A percentile compares a stretch with the other conserved stretches of the same genome.
Conservation (phyloP, 306 rosid species). For the Trichosanthes cucumerina region DNA sequence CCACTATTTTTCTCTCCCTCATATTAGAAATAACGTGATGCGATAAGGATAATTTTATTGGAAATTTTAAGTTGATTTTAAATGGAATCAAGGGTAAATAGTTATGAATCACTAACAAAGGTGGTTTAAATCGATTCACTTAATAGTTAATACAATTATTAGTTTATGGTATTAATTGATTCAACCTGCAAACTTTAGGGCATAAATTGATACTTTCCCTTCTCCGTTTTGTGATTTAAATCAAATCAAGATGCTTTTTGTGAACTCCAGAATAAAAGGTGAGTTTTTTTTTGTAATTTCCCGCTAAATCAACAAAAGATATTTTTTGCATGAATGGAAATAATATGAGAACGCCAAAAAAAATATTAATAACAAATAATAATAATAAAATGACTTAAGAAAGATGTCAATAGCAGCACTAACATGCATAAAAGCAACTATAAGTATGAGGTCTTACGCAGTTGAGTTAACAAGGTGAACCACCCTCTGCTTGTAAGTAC, state of each 20-base stretch:
- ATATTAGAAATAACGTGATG: no score
- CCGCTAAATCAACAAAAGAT: background rate
- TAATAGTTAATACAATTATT: no score
- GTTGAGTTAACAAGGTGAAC: constrained; percentile 97
- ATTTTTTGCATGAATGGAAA: background rate
- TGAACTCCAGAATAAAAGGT: background rate
- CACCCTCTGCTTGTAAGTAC: constrained; percentile 89
- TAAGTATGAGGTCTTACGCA: constrained; percentile 47
- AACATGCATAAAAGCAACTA: background rate
- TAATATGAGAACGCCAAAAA: background rate
- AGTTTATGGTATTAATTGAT: no score
- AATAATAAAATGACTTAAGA: background rate
- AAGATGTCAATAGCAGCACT: background rate
- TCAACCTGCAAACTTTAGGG: no score
- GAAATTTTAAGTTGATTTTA: no score
- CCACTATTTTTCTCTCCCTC: no score
- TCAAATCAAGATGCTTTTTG: background rate
- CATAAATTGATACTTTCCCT: no score
- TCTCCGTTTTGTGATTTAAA: background rate
- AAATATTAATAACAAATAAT: background rate
- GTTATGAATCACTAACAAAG: no score
- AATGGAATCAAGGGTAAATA: no score
- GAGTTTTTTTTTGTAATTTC: background rate
- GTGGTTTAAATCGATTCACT: no score
- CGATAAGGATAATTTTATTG: no score